Conservation (phyloP, 2,329 filamentous ascomycete species). For the Chalaropsis thielavioides region DNA sequence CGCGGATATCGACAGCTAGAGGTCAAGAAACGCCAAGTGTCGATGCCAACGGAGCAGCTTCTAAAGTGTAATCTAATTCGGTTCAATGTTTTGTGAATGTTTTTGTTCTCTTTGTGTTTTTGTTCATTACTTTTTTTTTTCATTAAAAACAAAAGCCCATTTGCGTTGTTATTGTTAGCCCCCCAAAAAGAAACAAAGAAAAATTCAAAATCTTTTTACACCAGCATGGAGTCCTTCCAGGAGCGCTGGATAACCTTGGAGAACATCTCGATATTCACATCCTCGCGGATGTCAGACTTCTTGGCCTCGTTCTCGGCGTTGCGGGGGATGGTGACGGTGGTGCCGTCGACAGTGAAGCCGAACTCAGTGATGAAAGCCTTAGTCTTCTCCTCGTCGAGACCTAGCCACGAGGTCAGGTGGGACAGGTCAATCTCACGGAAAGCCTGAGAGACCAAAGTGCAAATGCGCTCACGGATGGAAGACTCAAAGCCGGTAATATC, state of each 20-base stretch:
- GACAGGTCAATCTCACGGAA: conserved; percentile 57
- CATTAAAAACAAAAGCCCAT: conserved; percentile 3
- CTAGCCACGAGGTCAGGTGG: conserved; percentile 62
- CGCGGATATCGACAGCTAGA: neutral
- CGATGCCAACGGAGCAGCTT: neutral
- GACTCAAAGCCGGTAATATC: conserved; percentile 95
- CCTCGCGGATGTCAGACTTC: conserved; percentile 88
- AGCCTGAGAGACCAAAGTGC: conserved; percentile 67
- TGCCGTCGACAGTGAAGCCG: conserved; percentile 65
- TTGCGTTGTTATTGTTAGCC: conserved; percentile 1
- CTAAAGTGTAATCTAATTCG: neutral
- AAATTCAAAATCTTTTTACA: conserved; percentile 8
- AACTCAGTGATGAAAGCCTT: conserved; percentile 71
- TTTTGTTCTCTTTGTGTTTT: conserved; percentile 12
- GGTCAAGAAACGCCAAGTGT: neutral
- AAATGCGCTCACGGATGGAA: conserved; percentile 77
- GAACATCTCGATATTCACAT: conserved; percentile 83
- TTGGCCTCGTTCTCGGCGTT: conserved; percentile 98
- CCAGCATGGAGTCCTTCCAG: conserved; percentile 50
- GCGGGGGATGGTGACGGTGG: conserved; percentile 59
- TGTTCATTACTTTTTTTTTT: conserved; percentile 17
- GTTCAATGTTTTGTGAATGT: conserved; percentile 1
- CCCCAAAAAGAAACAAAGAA: conserved; percentile 14
- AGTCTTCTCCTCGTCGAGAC: conserved; percentile 51
- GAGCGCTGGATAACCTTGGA: conserved; percentile 64